Evolutionary conservation across 1,284 basidiomycete genomes (phyloP).

Genomic region (Takashimella tepidaria): DNA sequence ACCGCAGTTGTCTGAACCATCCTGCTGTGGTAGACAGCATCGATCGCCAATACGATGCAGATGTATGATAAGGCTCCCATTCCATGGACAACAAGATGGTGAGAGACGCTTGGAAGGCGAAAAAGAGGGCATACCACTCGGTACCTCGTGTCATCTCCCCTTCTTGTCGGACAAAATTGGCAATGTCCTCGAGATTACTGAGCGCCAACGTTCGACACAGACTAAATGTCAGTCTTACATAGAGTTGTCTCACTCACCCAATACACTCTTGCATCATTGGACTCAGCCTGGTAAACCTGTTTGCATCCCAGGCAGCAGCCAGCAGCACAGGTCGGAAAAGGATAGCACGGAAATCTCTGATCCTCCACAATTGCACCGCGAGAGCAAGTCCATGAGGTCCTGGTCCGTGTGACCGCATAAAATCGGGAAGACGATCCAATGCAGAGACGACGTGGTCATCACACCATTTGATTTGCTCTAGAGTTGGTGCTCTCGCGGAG

Average conservation of each 20-base stretch:
- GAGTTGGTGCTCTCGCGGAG: constrained; percentile 14
- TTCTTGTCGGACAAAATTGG: constrained; percentile 5
- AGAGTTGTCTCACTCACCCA: constrained; percentile 12
- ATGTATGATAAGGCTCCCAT: constrained; percentile 14
- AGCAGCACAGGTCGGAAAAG: constrained; percentile 25
- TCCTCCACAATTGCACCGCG: constrained; percentile 16
- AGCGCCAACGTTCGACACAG: constrained; percentile 16
- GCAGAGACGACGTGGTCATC: constrained; percentile 12
- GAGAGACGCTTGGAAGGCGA: constrained; percentile 20
- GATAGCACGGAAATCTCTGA: constrained; percentile 19
- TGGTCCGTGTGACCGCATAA: constrained; percentile 7
- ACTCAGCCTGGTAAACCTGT: constrained; percentile 8
- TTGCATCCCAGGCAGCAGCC: constrained; percentile 23
- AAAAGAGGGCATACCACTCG: constrained; percentile 23
- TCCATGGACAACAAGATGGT: constrained; percentile 19
- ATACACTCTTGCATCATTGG: constrained; percentile 14
- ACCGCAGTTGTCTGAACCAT: constrained; percentile 11
- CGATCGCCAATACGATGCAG: constrained; percentile 7
- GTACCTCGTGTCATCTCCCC: constrained; percentile 6
- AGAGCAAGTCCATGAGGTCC: constrained; percentile 14
- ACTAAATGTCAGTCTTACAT: constrained; percentile 8
- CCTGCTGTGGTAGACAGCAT: constrained; percentile 2
- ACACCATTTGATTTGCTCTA: constrained; percentile 19
- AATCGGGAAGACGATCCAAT: constrained; percentile 9
- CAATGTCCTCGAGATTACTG: constrained; percentile 18